Conservation (phyloP, 768 basidiomycete genomes). For the Gloeostereum incarnatum region DNA sequence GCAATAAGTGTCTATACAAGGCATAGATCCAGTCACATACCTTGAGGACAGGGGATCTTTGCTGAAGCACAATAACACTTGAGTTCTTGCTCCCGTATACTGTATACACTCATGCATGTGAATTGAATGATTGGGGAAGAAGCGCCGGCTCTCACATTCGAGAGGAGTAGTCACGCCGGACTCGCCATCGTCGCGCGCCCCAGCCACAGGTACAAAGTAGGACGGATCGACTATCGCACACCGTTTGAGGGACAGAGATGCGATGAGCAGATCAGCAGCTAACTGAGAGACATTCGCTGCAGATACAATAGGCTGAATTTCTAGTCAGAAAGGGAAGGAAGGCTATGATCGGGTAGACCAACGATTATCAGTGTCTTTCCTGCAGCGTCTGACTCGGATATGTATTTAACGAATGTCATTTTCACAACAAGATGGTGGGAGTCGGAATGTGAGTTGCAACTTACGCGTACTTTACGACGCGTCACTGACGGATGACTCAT, state of each 20-base stretch:
- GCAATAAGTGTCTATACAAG: neutral
- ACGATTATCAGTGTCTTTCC: conserved; percentile 38
- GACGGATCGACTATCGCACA: conserved; percentile 57
- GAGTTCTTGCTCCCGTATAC: conserved; percentile 52
- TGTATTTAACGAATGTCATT: conserved; percentile 28
- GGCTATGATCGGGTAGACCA: conserved; percentile 13
- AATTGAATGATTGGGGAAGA: neutral
- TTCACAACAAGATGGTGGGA: neutral
- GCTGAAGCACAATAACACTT: conserved; percentile 59
- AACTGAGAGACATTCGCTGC: conserved; percentile 78
- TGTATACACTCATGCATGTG: conserved; percentile 23
- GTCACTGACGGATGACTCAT: too few species aligned
- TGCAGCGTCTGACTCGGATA: conserved; percentile 13
- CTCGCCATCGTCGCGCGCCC: conserved; percentile 53
- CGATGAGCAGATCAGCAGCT: conserved; percentile 63
- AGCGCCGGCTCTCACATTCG: conserved; percentile 63
- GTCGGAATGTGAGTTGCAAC: too few species aligned
- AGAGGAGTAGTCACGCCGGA: conserved; percentile 63
- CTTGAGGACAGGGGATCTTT: conserved; percentile 73
- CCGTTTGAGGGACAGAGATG: conserved; percentile 48
- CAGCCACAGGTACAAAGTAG: conserved; percentile 62
- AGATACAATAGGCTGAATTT: conserved; percentile 63
- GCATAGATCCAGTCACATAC: conserved; percentile 23
- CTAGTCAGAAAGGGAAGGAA: conserved; percentile 4
- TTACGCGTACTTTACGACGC: too few species aligned